These are phyloP conservation scores for Suhomyces kilbournensis DNA, from an alignment of 805 yeast species.

Conservation along the genomic window DNA sequence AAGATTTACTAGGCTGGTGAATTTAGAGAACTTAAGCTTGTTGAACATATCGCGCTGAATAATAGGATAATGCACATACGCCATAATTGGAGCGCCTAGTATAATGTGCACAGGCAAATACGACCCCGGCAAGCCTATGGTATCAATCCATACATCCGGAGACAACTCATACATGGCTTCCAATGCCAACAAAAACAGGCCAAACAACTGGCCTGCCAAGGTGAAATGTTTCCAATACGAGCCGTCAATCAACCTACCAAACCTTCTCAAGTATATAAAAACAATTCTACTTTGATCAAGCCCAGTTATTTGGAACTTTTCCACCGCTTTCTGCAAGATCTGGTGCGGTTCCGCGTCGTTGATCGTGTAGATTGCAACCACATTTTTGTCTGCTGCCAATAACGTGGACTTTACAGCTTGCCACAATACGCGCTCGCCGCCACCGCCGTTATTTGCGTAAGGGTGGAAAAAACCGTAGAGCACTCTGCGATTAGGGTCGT, in stretches of 20 bases:
- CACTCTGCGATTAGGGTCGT: conserved; percentile 38
- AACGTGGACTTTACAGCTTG: conserved; percentile 79
- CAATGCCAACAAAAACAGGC: conserved; percentile 63
- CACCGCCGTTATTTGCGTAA: conserved; percentile 94
- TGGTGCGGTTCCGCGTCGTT: conserved; percentile 50
- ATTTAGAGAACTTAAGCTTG: conserved; percentile 42
- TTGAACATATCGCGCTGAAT: conserved; percentile 84
- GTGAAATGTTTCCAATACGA: conserved; percentile 76
- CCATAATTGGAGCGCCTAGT: conserved; percentile 68
- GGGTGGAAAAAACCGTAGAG: conserved; percentile 93
- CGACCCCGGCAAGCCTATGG: conserved; percentile 89
- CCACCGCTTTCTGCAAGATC: conserved; percentile 50
- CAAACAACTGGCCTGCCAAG: conserved; percentile 81
- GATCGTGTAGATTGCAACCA: conserved; percentile 73
- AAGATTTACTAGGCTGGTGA: conserved; percentile 13
- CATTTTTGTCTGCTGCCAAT: conserved; percentile 41
- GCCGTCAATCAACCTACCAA: conserved; percentile 62
- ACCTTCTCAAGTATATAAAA: conserved; percentile 55
- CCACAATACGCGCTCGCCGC: conserved; percentile 97
- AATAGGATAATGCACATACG: conserved; percentile 95
- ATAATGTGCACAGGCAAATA: conserved; percentile 62
- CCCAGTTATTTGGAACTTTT: conserved; percentile 51
- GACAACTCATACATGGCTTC: conserved; percentile 66
- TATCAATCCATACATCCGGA: conserved; percentile 93
- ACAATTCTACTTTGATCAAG: conserved; percentile 53